phyloP scores from a whole-genome alignment of 306 rosid species.

The Cucumis sativus region DNA sequence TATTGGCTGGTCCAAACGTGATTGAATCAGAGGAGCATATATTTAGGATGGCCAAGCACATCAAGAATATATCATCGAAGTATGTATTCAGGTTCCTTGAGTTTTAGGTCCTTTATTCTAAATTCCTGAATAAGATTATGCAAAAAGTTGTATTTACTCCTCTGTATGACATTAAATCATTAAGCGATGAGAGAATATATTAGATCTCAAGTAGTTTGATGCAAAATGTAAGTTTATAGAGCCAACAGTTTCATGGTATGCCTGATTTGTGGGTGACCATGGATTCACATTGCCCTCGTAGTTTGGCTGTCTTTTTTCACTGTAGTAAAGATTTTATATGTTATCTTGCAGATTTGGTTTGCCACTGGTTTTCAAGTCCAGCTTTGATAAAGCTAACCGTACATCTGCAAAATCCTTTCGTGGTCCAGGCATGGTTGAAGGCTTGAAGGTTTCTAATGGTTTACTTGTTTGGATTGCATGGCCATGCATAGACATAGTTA shows the following conservation, averaged over 20 bases:
- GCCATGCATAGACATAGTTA: background rate
- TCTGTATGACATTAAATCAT: background rate
- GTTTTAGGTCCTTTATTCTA: background rate
- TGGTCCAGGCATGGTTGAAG: conserved; percentile 88
- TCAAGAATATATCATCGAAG: conserved; percentile 60
- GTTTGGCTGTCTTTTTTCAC: background rate
- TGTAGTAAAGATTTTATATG: background rate
- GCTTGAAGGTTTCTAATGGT: conserved; percentile 54
- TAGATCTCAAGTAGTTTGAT: background rate
- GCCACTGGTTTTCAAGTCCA: conserved; percentile 88
- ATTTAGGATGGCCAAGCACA: conserved; percentile 63
- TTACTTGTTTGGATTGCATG: background rate
- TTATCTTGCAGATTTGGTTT: conserved; percentile 60
- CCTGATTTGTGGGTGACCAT: background rate
- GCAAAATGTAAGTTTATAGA: background rate
- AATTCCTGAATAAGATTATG: background rate
- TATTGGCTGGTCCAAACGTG: conserved; percentile 93
- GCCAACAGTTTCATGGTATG: background rate
- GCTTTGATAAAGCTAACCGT: conserved; percentile 94
- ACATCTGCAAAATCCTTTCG: conserved; percentile 93
- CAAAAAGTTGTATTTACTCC: background rate
- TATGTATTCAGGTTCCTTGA: conserved; percentile 18
- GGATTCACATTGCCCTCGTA: background rate
- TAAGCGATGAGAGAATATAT: background rate
- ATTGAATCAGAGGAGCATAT: conserved; percentile 87